These are phyloP conservation scores for Clarireedia hainanense DNA, from an alignment of 2,329 filamentous ascomycete species.

Conservation along the genomic window DNA sequence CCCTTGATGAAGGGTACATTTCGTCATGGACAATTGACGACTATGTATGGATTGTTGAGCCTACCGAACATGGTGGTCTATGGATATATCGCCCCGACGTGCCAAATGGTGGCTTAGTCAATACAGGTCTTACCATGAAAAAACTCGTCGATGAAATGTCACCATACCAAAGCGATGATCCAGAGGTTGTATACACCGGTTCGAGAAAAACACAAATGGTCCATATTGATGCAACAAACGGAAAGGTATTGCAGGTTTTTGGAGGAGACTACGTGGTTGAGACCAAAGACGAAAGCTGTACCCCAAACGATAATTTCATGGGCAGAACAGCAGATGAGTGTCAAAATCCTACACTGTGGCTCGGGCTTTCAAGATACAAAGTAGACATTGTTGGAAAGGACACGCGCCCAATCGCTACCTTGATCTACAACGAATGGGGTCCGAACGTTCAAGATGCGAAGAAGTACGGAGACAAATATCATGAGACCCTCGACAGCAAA, in stretches of 20 bases:
- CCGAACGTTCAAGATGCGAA: slow-evolving; percentile 86
- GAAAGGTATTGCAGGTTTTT: slow-evolving; percentile 76
- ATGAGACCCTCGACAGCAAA: slow-evolving; percentile 70
- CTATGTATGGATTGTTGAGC: slow-evolving; percentile 93
- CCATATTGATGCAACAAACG: slow-evolving; percentile 80
- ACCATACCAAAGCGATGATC: slow-evolving; percentile 67
- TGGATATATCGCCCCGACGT: slow-evolving; percentile 75
- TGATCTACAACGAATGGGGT: slow-evolving; percentile 91
- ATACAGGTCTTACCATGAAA: slow-evolving; percentile 71
- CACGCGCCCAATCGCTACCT: slow-evolving; percentile 71
- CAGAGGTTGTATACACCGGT: slow-evolving; percentile 79
- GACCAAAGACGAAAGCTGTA: slow-evolving; percentile 62
- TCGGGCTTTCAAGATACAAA: slow-evolving; percentile 84
- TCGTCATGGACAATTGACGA: slow-evolving; percentile 56
- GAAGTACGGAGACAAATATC: slow-evolving; percentile 55
- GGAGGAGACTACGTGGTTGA: slow-evolving; percentile 63
- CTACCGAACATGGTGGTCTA: slow-evolving; percentile 75
- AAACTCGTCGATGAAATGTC: slow-evolving; percentile 75
- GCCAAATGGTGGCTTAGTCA: slow-evolving; percentile 50
- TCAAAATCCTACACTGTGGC: slow-evolving; percentile 69
- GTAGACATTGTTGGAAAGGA: slow-evolving; percentile 75
- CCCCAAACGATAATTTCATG: slow-evolving; percentile 45
- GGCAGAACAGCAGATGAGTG: slow-evolving; percentile 62
- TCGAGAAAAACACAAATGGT: slow-evolving; percentile 87
- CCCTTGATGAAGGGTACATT: slow-evolving; percentile 49